Percentiles rank a stretch among this genome's conserved stretches.
Evolutionary conservation across 2,329 filamentous ascomycete genomes (phyloP).

Genomic region (Talaromyces sp.): DNA sequence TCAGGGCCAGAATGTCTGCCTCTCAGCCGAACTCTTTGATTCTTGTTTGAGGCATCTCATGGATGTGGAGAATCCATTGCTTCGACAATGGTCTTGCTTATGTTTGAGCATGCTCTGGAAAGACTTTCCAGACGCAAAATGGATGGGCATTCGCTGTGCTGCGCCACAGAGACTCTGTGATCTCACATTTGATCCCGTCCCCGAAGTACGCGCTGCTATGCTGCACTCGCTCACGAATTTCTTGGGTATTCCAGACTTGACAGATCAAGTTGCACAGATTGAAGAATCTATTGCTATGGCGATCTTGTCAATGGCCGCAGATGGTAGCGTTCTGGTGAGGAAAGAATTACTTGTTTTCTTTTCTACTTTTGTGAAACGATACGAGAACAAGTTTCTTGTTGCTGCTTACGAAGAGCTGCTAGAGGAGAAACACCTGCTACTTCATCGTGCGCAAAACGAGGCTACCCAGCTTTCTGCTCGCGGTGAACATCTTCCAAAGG

Average conservation of each 20-base stretch:
- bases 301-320: conserved; percentile 83
- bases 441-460: conserved; percentile 44
- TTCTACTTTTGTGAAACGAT: conserved; percentile 82
- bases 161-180: conserved; percentile 77
- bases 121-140: conserved; percentile 87
- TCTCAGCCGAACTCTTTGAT: conserved; percentile 83
- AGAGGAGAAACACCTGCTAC: conserved; percentile 70
- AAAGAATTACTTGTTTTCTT: conserved; percentile 92
- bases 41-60: conserved; percentile 78
- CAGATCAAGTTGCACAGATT: conserved; percentile 81
- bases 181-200: conserved; percentile 76
- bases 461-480: conserved; percentile 14
- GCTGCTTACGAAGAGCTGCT: conserved; percentile 84
- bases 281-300: conserved; percentile 89
- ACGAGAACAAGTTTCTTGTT: conserved; percentile 87
- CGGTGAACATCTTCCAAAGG: conserved; percentile 17
- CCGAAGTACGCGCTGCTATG: conserved; percentile 90
- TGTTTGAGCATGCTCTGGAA: conserved; percentile 94
- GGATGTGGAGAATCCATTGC: conserved; percentile 78
- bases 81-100: conserved; percentile 92
- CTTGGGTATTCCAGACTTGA: conserved; percentile 86
- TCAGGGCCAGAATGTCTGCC: conserved; percentile 85
- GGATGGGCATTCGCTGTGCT: conserved; percentile 84
- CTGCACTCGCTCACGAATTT: conserved; percentile 91
- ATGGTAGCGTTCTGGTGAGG: conserved; percentile 89